Evolutionary conservation across 176 grass and related monocot species (phyloP), one percentile per base, ranked within the genome.

Genomic region (Neostapfia colusana): DNA sequence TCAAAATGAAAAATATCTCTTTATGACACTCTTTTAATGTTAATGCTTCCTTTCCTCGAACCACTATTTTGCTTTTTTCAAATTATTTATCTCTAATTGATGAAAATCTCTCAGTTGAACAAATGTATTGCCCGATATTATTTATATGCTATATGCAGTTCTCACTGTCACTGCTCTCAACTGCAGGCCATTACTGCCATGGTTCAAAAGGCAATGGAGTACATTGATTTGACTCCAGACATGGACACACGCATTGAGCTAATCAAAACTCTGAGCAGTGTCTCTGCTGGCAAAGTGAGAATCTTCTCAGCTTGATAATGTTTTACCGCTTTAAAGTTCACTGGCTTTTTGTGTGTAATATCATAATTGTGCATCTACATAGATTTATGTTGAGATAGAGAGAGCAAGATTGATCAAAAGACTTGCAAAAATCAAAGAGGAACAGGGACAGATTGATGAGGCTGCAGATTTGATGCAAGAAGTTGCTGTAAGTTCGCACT

Each of bases 341-440:
- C 67, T 53, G 24, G 10, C 7, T 81, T 50, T 66, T 46, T 18
- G 7, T 66, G 16, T 90, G 0, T 73, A 67, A 27, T 70, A 28
- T 71, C 67, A 76, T 17, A 68, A 15, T 58, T 64, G 27, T 79
- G 10, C 63, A 20, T 78, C 25, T 21, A 69, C 16, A 18, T 64
- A 98, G 95, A 98, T 98, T 84, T 98, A 98, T 80, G 95, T 98
- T 2, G 95, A 98, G 72, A 95, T 98, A 80, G 95, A 98, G 85
- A 85, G 95, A 85, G 89, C 95, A 82, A 86, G 95, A 62, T 73
- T 98, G 70, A 98, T 98, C 67, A 98, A 84, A 93, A 92, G 88
- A 36, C 89, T 98, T 74, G 95, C 95, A 16, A 98, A 95, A 69
- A 98, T 98, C 70, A 98, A 95, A 86, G 95, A 98, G 46, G 87